Evolutionary conservation across 371 early-diverging fungal genomes (phyloP).

Genomic region (Chytridium lagenaria): DNA sequence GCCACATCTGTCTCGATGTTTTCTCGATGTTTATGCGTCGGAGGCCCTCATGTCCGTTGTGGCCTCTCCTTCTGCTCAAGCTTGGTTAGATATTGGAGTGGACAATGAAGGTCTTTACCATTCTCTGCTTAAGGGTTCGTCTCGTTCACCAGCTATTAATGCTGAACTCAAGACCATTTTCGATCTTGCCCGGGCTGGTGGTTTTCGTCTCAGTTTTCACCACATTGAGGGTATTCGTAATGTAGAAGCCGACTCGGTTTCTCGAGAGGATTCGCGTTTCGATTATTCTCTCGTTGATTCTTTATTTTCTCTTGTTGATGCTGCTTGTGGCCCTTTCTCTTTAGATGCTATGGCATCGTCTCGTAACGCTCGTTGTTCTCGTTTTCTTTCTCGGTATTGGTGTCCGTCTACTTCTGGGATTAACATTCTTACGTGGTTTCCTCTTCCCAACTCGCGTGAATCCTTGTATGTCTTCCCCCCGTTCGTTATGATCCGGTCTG

Average conservation of each 20-base stretch:
- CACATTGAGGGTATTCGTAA: neutral
- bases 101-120: neutral
- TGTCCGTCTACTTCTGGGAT: neutral
- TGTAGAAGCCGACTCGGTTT: neutral
- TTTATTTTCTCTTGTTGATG: neutral
- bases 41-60: neutral
- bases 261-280: neutral
- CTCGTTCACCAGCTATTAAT: neutral
- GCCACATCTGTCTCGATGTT: neutral
- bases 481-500: neutral
- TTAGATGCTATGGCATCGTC: slow-evolving; percentile 20
- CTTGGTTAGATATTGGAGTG: neutral
- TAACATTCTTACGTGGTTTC: neutral
- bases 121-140: slow-evolving; percentile 5
- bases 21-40: neutral
- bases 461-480: slow-evolving; percentile 18
- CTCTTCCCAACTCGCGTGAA: neutral
- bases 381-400: slow-evolving; percentile 7
- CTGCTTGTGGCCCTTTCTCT: neutral
- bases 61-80: neutral
- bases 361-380: neutral
- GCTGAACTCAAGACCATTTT: neutral
- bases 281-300: neutral
- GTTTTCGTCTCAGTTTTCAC: neutral
- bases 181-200: neutral